phyloP scores from a whole-genome alignment of 148 eudicot species.

The Camellia lanceoleosa region DNA sequence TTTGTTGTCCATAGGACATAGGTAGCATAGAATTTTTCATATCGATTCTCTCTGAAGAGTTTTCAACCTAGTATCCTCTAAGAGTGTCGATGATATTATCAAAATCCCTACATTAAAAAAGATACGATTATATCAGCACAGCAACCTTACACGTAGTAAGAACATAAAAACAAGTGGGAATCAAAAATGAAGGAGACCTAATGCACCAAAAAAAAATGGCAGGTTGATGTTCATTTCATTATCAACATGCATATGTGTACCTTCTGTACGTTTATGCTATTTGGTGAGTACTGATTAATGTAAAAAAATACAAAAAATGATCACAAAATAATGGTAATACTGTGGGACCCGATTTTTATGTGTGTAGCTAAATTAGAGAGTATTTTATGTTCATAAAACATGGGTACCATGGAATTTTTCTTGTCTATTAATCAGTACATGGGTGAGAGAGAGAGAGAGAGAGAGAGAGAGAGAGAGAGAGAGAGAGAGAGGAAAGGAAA shows the following conservation, averaged over 20 bases:
- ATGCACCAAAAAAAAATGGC: not conserved
- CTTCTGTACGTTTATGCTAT: not conserved
- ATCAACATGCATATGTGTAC: not conserved
- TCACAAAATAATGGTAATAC: no score
- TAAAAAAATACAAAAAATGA: no score
- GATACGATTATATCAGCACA: not conserved
- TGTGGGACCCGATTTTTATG: no score
- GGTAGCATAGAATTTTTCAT: not conserved
- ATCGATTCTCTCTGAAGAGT: not conserved
- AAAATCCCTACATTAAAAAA: not conserved
- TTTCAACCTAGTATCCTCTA: not conserved
- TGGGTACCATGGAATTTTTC: conserved; percentile 4
- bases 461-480: not conserved
- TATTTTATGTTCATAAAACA: not conserved
- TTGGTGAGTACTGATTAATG: no score
- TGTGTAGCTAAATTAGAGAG: no score
- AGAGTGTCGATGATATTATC: not conserved
- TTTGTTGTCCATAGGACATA: not conserved
- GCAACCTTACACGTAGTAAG: no score
- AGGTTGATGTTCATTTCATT: not conserved
- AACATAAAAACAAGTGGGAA: not conserved
- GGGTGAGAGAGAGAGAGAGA: not conserved
- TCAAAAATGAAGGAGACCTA: not conserved
- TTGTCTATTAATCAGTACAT: not conserved
- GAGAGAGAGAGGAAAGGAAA: not conserved